phyloP scores from a whole-genome alignment of 169 alveolate genomes.

The Besnoitia besnoiti region DNA sequence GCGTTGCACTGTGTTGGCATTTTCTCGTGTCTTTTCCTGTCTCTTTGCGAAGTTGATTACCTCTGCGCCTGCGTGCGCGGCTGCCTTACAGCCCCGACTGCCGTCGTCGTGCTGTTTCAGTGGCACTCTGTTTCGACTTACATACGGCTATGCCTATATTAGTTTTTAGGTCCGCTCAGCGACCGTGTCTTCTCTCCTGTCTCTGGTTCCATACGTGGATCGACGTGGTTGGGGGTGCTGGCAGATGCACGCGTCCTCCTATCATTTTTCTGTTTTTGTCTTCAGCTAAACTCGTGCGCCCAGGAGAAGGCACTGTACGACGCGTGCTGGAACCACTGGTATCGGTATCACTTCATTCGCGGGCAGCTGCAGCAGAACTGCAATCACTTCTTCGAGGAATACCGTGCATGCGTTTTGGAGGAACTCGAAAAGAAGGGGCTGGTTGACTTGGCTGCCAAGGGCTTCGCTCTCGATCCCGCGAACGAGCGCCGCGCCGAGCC shows the following conservation, averaged over 20 bases:
- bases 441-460: background rate
- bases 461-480: background rate
- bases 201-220: background rate
- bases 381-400: conserved; percentile 60
- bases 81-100: too few relatives aligned
- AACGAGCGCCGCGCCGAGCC: too few relatives aligned
- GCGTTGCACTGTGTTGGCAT: too few relatives aligned
- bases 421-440: conserved; percentile 50
- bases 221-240: background rate
- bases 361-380: conserved; percentile 43
- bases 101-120: too few relatives aligned
- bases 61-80: too few relatives aligned
- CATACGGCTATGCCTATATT: too few relatives aligned
- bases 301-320: conserved; percentile 62
- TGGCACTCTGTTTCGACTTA: too few relatives aligned
- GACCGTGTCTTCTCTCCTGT: background rate
- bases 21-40: too few relatives aligned
- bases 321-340: conserved; percentile 65
- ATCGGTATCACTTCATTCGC: conserved; percentile 50
- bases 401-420: conserved; percentile 52
- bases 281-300: conserved; percentile 52
- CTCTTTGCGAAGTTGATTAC: too few relatives aligned
- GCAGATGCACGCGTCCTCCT: background rate
- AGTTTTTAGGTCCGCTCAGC: too few relatives aligned
- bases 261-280: background rate